A percentile compares a stretch with the other conserved stretches of the same genome.
These are phyloP conservation scores for Hericium rajendrae DNA, from an alignment of 768 basidiomycete genomes.

Conservation along the genomic window DNA sequence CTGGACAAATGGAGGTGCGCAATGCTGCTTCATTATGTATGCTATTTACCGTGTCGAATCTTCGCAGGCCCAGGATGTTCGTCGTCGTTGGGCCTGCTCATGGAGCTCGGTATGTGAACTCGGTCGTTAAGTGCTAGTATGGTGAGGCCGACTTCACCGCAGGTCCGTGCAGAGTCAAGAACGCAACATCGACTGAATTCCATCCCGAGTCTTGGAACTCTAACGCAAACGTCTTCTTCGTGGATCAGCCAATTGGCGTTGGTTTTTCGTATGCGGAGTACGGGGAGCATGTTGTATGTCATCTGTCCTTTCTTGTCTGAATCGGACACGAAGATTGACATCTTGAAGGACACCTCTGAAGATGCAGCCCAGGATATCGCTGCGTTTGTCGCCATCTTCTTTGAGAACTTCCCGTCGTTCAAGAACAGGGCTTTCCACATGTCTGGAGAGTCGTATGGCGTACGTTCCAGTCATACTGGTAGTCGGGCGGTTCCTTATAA, in stretches of 20 bases:
- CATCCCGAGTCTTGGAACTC: slow-evolving; percentile 61
- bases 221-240: slow-evolving; percentile 48
- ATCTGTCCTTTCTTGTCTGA: too few species aligned
- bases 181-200: slow-evolving; percentile 35
- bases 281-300: slow-evolving; percentile 46
- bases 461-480: slow-evolving; percentile 16
- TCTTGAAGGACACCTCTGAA: slow-evolving; percentile 44
- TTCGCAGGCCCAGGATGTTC: slow-evolving; percentile 17
- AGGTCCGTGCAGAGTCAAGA: slow-evolving; percentile 61
- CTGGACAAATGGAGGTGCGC: slow-evolving; percentile 28
- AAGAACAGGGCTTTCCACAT: slow-evolving; percentile 44
- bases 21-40: slow-evolving; percentile 9
- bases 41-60: neutral
- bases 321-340: neutral
- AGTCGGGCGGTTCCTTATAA: neutral
- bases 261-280: slow-evolving; percentile 40
- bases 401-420: slow-evolving; percentile 64
- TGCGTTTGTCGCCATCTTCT: slow-evolving; percentile 63
- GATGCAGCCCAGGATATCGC: slow-evolving; percentile 65
- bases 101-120: slow-evolving; percentile 33
- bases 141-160: slow-evolving; percentile 14
- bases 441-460: slow-evolving; percentile 42
- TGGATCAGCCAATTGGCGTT: slow-evolving; percentile 31
- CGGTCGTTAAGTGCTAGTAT: too few species aligned
- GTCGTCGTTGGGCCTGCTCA: slow-evolving; percentile 28